Conservation (phyloP, 1,284 basidiomycete genomes). For the Agroathelia rolfsii region DNA sequence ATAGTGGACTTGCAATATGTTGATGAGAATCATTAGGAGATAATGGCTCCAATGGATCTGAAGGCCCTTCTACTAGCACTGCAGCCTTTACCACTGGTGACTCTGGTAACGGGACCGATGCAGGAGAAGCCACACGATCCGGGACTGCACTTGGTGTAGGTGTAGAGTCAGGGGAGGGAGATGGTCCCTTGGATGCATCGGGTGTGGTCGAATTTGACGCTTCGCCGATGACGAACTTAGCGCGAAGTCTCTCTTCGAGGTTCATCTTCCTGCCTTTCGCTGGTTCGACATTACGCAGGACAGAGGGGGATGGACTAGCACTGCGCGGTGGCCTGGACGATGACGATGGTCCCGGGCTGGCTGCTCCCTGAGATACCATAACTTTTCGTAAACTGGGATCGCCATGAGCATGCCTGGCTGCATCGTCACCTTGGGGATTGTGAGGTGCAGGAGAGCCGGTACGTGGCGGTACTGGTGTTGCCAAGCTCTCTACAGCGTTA, state of each 20-base stretch:
- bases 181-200: constrained; percentile 27
- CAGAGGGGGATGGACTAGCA: constrained; percentile 12
- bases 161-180: constrained; percentile 29
- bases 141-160: constrained; percentile 23
- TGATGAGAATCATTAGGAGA: no score
- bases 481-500: constrained; percentile 48
- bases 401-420: constrained; percentile 11
- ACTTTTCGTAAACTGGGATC: constrained; percentile 15
- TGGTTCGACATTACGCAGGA: no score
- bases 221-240: constrained; percentile 48
- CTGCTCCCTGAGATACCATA: constrained; percentile 13
- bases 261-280: no score
- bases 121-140: constrained; percentile 24
- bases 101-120: constrained; percentile 33
- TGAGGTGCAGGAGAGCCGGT: constrained; percentile 26
- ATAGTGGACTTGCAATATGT: no score
- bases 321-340: constrained; percentile 14
- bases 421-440: constrained; percentile 10
- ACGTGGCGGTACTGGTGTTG: constrained; percentile 40
- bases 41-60: no score
- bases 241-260: constrained; percentile 62
- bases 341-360: constrained; percentile 20
- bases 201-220: constrained; percentile 37
- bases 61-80: no score
- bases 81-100: constrained; percentile 25